These are phyloP conservation scores for Candida glucosophila DNA, from an alignment of 1,139 yeast genomes.

Conservation along the genomic window DNA sequence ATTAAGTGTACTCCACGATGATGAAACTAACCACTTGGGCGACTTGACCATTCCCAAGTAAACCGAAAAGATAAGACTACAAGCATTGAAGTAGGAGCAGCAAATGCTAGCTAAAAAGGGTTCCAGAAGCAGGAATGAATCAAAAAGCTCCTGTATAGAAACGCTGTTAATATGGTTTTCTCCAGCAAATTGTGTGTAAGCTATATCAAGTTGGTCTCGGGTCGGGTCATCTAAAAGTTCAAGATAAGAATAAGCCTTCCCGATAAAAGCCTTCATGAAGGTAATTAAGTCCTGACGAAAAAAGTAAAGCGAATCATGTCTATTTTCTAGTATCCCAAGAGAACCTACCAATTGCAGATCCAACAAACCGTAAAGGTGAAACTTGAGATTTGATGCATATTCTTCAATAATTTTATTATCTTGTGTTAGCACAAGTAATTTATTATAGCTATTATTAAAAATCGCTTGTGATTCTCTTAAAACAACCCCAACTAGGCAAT, in stretches of 20 bases:
- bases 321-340: conserved; percentile 13
- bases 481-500: conserved; percentile 22
- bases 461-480: conserved; percentile 18
- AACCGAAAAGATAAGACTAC: conserved; percentile 18
- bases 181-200: conserved; percentile 18
- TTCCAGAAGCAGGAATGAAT: conserved; percentile 13
- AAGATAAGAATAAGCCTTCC: conserved; percentile 7
- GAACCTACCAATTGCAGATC: conserved; percentile 13
- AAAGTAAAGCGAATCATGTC: conserved; percentile 12
- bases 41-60: conserved; percentile 19
- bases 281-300: conserved; percentile 13
- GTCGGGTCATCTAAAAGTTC: conserved; percentile 4
- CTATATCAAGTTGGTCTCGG: conserved; percentile 11
- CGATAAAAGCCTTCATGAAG: conserved; percentile 13
- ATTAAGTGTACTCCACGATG: conserved; percentile 6
- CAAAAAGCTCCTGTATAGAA: conserved; percentile 15
- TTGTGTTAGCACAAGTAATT: conserved; percentile 21
- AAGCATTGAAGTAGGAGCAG: conserved; percentile 20
- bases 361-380: conserved; percentile 20
- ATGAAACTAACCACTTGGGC: conserved; percentile 22
- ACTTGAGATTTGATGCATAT: conserved; percentile 16
- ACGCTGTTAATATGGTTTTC: conserved; percentile 10
- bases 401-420: conserved; percentile 21
- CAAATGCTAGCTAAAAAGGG: conserved; percentile 8
- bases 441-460: conserved; percentile 27